Conservation (phyloP, 495 filamentous ascomycete genomes). For the Xylaria cubensis region DNA sequence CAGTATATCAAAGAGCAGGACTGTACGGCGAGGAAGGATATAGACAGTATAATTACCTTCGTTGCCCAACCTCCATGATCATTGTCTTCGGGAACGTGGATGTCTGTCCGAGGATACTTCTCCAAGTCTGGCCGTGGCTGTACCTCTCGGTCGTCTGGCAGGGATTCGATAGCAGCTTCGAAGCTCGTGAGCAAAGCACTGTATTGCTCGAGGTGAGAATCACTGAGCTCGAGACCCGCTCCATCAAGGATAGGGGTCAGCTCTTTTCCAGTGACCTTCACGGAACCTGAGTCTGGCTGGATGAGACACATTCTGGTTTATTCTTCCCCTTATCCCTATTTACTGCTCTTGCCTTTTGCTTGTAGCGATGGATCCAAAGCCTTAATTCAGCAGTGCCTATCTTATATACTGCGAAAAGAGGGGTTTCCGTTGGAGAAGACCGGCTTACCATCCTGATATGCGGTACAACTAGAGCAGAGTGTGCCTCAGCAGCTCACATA, state of each 20-base stretch:
- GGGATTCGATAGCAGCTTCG: slow-evolving; percentile 30
- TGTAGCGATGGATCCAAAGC: too few relatives aligned
- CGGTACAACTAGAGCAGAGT: too few relatives aligned
- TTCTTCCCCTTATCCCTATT: too few relatives aligned
- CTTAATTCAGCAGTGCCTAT: too few relatives aligned
- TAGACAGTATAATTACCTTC: slow-evolving; percentile 24
- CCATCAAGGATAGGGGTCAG: slow-evolving; percentile 30
- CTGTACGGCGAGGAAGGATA: neutral
- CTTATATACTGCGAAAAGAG: too few relatives aligned
- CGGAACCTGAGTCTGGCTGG: neutral
- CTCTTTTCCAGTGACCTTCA: slow-evolving; percentile 27
- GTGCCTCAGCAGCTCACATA: too few relatives aligned
- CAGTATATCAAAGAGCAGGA: too few relatives aligned
- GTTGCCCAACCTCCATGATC: slow-evolving; percentile 41
- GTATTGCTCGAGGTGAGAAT: slow-evolving; percentile 29
- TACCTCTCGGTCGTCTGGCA: slow-evolving; percentile 34
- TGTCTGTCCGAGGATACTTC: slow-evolving; percentile 38
- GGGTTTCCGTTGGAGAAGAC: too few relatives aligned
- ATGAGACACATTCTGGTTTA: slow-evolving; percentile 24
- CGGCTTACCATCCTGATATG: too few relatives aligned
- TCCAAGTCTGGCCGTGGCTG: slow-evolving; percentile 35
- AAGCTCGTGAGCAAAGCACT: slow-evolving; percentile 33
- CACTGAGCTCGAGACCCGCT: slow-evolving; percentile 33
- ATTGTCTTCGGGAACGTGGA: slow-evolving; percentile 39
- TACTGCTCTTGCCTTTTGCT: too few relatives aligned